These are phyloP conservation scores for Kluyveromyces wickerhamii DNA, from an alignment of 805 yeast genomes.

Conservation along the genomic window DNA sequence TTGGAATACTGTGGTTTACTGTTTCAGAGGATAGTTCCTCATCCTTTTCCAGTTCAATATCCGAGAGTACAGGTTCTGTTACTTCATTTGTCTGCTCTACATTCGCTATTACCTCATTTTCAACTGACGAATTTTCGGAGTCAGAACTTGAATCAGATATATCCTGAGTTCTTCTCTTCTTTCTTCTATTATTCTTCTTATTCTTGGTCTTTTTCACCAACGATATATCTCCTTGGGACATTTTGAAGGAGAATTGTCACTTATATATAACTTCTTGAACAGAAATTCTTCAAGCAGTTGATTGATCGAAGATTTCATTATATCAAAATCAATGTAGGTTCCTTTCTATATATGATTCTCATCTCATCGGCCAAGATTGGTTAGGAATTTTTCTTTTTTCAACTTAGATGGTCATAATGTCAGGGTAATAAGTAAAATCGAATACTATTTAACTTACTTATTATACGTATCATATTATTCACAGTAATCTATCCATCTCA, in stretches of 20 bases:
- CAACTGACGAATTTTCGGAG: slow-evolving; percentile 10
- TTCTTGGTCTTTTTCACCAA: slow-evolving; percentile 13
- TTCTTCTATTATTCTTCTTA: slow-evolving; percentile 46
- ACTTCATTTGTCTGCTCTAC: slow-evolving; percentile 6
- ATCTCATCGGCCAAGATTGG: no score
- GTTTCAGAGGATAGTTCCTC: slow-evolving; percentile 15
- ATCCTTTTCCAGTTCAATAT: slow-evolving; percentile 24
- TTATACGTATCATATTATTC: slow-evolving; percentile 4
- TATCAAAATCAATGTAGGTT: no score
- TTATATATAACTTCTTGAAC: no score
- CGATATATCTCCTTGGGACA: slow-evolving; percentile 21
- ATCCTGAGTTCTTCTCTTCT: slow-evolving; percentile 80
- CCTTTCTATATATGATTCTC: no score
- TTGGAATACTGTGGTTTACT: no score
- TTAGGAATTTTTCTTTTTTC: no score
- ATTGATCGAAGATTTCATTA: no score
- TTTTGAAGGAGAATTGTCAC: no score
- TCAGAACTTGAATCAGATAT: slow-evolving; percentile 49
- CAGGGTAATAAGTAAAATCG: no score
- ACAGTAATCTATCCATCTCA: slow-evolving; percentile 51
- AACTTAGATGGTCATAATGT: no score
- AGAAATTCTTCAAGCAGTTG: no score
- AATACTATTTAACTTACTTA: no score
- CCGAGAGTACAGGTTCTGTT: slow-evolving; percentile 25
- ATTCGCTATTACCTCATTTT: slow-evolving; percentile 10